A percentile compares a stretch with the other conserved stretches of the same genome.
These are phyloP conservation scores for Berkeleyomyces rouxiae DNA, from an alignment of 2,329 filamentous ascomycete species.

Conservation along the genomic window DNA sequence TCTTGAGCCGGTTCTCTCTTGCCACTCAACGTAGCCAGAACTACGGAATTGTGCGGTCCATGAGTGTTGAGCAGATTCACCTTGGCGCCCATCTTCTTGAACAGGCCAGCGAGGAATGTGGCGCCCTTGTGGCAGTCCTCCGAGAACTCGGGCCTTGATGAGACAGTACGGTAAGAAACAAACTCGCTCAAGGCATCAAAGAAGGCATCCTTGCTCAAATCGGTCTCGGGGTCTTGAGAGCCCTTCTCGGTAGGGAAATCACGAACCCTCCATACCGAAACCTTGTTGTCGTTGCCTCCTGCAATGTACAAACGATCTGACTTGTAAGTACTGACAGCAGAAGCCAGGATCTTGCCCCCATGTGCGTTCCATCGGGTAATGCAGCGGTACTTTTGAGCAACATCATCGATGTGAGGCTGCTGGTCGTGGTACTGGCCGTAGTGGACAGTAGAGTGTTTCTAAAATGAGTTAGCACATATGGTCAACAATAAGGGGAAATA, in stretches of 20 bases:
- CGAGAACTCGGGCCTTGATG: constrained; percentile 67
- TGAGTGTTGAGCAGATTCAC: constrained; percentile 81
- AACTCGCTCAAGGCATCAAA: constrained; percentile 68
- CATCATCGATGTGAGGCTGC: constrained; percentile 25
- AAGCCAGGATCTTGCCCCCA: constrained; percentile 72
- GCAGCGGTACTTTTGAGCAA: constrained; percentile 70
- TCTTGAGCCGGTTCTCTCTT: constrained; percentile 47
- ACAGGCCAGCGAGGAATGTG: constrained; percentile 74
- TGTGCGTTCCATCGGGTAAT: constrained; percentile 69
- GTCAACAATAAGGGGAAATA: background rate
- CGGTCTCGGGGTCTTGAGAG: constrained; percentile 21
- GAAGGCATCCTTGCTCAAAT: constrained; percentile 29
- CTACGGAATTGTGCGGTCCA: constrained; percentile 73
- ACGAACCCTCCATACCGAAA: constrained; percentile 73
- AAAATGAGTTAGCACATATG: background rate
- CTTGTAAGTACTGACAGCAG: constrained; percentile 53
- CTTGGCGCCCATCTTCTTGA: constrained; percentile 78
- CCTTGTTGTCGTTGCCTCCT: constrained; percentile 77
- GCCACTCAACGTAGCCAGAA: constrained; percentile 73
- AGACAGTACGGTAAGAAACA: constrained; percentile 81
- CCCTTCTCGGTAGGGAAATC: constrained; percentile 22
- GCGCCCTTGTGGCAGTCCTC: constrained; percentile 88
- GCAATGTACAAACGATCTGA: constrained; percentile 77
- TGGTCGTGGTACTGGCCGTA: constrained; percentile 38
- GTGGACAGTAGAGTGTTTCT: constrained; percentile 52